Evolutionary conservation across 2,329 filamentous ascomycete genomes (phyloP), one percentile per base, ranked within the genome.

Genomic region (Aureobasidium sp.): DNA sequence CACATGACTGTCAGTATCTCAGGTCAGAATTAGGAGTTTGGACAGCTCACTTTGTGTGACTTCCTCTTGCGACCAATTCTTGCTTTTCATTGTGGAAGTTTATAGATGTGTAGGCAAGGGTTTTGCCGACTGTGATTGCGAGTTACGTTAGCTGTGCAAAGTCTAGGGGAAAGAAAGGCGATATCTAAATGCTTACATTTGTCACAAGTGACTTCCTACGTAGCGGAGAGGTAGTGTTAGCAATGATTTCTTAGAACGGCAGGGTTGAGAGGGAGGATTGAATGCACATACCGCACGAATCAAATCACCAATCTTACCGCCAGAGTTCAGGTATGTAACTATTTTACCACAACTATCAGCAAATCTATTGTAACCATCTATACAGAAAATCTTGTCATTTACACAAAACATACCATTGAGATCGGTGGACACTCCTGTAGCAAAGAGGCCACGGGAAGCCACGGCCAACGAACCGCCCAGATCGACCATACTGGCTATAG

Each of bases 401-500:
- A 3, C 22, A 25, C 22, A 25, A 14, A 6, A 63, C 67, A 56
- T 71, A 82, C 80, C 82, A 65, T 82, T 87, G 11, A 88, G 71
- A 71, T 88, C 85, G 3, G 85, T 88, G 1, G 84, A 86, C 2
- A 88, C 85, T 8, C 85, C 85, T 0, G 85, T 88, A 22, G 84
- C 80, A 69, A 83, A 87, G 1, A 88, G 77, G 0, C 86, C 85
- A 37, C 81, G 77, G 0, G 85, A 87, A 7, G 85, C 86, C 44
- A 88, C 83, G 9, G 85, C 85, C 11, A 88, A 75, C 17, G 84
- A 87, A 25, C 86, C 86, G 5, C 86, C 85, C 0, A 87, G 80
- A 67, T 88, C 85, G 51, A 87, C 84, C 76, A 92, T 86, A 70
- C 86, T 89, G 3, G 89, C 89, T 31, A 93, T 86, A 0, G 89